Conservation (phyloP, 495 filamentous ascomycete genomes). For the Amniculicola lignicola region DNA sequence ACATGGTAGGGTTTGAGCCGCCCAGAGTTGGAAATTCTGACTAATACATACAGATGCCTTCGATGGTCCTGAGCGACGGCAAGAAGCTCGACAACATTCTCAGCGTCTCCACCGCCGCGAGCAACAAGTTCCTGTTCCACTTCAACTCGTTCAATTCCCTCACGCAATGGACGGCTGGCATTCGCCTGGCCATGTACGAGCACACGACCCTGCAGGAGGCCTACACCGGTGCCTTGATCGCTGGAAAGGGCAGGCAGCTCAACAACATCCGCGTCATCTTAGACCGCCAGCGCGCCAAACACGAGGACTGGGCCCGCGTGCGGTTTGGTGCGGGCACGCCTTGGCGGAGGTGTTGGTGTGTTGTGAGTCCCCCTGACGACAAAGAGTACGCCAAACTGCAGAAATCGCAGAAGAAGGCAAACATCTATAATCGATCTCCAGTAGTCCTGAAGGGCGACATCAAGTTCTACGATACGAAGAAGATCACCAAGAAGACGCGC, state of each 20-base stretch:
- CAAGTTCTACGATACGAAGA: slow-evolving; percentile 86
- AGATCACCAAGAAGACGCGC: slow-evolving; percentile 84
- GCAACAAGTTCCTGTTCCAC: slow-evolving; percentile 91
- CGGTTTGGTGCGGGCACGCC: slow-evolving; percentile 94
- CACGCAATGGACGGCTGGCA: slow-evolving; percentile 92
- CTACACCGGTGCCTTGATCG: slow-evolving; percentile 93
- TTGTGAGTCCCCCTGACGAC: slow-evolving; percentile 85
- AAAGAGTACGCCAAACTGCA: slow-evolving; percentile 82
- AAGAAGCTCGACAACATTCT: slow-evolving; percentile 87
- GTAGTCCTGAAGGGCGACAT: slow-evolving; percentile 78
- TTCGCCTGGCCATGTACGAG: slow-evolving; percentile 92
- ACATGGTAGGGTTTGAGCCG: slow-evolving; percentile 69
- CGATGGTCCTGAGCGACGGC: slow-evolving; percentile 72
- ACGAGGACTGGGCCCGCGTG: slow-evolving; percentile 94
- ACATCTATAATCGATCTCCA: slow-evolving; percentile 68
- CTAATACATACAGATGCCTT: slow-evolving; percentile 58
- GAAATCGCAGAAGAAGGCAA: slow-evolving; percentile 80
- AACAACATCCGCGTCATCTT: slow-evolving; percentile 87
- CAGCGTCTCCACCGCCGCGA: slow-evolving; percentile 89
- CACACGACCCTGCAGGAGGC: slow-evolving; percentile 90
- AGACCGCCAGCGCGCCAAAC: slow-evolving; percentile 67
- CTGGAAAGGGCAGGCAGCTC: slow-evolving; percentile 82
- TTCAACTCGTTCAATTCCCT: slow-evolving; percentile 93
- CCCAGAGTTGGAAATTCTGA: slow-evolving; percentile 23
- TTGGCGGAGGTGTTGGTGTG: slow-evolving; percentile 95